A percentile compares a stretch with the other conserved stretches of the same genome.
Conservation (phyloP, 352 stramenopile genomes). For the Phytopythium vexans region DNA sequence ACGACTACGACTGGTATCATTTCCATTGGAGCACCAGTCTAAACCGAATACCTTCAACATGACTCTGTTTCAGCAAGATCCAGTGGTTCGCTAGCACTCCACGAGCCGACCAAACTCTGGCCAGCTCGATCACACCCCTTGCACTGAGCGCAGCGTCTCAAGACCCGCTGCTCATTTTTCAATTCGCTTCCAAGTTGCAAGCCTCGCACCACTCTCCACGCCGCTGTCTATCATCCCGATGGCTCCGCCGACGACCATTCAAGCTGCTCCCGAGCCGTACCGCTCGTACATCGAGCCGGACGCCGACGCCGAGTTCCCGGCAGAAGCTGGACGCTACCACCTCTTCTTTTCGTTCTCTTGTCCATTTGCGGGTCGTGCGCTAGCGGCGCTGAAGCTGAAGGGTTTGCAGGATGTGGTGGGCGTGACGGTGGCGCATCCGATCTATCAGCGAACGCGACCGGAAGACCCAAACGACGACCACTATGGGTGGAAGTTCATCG, state of each 20-base stretch:
- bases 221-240: neutral
- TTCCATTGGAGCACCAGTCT: no score
- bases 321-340: constrained; percentile 80
- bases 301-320: constrained; percentile 34
- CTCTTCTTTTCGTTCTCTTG: constrained; percentile 92
- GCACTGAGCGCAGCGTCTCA: no score
- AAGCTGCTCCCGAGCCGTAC: constrained; percentile 10
- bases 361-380: constrained; percentile 59
- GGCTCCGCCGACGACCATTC: neutral
- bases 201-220: neutral
- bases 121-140: no score
- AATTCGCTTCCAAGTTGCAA: neutral
- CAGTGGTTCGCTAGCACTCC: no score
- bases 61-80: no score
- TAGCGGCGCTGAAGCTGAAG: constrained; percentile 86
- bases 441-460: constrained; percentile 41
- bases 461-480: constrained; percentile 31
- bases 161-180: no score
- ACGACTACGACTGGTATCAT: no score
- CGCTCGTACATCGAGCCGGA: constrained; percentile 16
- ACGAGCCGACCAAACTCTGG: no score
- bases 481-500: constrained; percentile 34
- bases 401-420: constrained; percentile 89
- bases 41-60: no score
- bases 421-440: constrained; percentile 75